phyloP scores from a whole-genome alignment of 257 asterid species.

The Solanum phureja region DNA sequence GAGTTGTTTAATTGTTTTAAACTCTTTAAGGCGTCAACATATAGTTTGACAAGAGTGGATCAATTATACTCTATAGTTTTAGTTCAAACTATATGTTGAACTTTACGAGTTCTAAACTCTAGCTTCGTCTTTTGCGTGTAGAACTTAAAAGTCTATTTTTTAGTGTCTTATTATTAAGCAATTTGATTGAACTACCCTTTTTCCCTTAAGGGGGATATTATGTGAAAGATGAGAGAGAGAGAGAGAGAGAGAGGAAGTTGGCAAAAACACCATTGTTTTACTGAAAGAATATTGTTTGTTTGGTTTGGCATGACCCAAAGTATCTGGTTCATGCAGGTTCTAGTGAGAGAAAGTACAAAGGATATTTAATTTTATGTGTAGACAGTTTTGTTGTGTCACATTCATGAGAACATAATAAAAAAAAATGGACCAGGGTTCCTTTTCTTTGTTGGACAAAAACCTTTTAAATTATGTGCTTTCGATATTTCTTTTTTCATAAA shows the following conservation, averaged over 20 bases:
- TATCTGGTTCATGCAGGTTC: conserved; percentile 1
- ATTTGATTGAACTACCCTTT: neutral
- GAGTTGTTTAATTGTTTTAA: neutral
- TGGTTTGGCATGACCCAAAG: conserved; percentile 1
- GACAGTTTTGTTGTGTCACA: neutral
- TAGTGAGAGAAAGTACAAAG: neutral
- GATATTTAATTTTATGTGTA: neutral
- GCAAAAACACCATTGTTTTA: neutral
- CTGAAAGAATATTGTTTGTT: neutral
- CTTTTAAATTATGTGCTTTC: neutral
- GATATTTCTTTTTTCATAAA: neutral
- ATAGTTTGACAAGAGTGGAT: neutral
- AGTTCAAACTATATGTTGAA: neutral
- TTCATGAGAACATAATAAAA: neutral
- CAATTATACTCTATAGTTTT: neutral
- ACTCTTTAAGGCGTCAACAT: neutral
- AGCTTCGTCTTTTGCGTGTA: neutral
- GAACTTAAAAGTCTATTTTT: neutral
- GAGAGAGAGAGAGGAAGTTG: neutral
- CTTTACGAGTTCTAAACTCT: neutral
- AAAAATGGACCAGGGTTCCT: neutral
- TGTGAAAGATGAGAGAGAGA: neutral
- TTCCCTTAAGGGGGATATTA: neutral
- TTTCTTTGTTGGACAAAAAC: neutral
- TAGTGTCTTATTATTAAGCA: neutral